Percentiles rank a stretch among this genome's conserved stretches.
Evolutionary conservation across 2,329 filamentous ascomycete species (phyloP).

Genomic region (Fusarium siculi): DNA sequence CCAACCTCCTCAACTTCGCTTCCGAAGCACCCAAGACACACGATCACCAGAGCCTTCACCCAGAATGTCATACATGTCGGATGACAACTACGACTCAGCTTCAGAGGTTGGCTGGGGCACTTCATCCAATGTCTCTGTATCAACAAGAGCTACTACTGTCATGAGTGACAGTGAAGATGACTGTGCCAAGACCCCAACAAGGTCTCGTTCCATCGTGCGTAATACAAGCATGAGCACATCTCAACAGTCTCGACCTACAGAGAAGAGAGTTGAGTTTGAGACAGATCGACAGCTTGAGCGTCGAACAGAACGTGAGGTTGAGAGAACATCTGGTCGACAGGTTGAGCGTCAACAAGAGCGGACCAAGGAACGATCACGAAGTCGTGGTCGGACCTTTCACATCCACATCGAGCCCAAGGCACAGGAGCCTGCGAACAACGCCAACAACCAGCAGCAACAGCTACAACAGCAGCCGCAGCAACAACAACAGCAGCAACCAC

Average conservation of each 20-base stretch:
- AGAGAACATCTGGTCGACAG: constrained; percentile 21
- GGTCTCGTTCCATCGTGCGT: constrained; percentile 36
- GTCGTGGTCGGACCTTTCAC: constrained; percentile 43
- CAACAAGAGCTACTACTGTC: constrained; percentile 40
- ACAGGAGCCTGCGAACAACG: constrained; percentile 18
- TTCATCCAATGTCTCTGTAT: constrained; percentile 37
- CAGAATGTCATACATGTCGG: constrained; percentile 35
- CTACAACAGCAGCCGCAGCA: constrained; percentile 5
- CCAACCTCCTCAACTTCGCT: constrained; percentile 41
- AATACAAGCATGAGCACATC: constrained; percentile 21
- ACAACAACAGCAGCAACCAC: constrained; percentile 2
- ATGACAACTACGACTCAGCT: constrained; percentile 43
- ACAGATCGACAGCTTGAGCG: constrained; percentile 30
- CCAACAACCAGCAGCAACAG: constrained; percentile 17
- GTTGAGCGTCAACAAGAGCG: constrained; percentile 33
- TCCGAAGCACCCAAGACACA: constrained; percentile 37
- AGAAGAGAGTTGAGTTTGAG: constrained; percentile 30
- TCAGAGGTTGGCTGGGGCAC: constrained; percentile 37
- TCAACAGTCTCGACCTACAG: constrained; percentile 31
- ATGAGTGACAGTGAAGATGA: constrained; percentile 39
- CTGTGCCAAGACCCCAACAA: constrained; percentile 34
- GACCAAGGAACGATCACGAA: constrained; percentile 38
- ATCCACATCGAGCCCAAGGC: constrained; percentile 43
- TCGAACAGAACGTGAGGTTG: constrained; percentile 5
- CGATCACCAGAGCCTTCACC: constrained; percentile 38